These are phyloP conservation scores for Cadophora gregata DNA, from an alignment of 2,329 filamentous ascomycete species.

Conservation along the genomic window DNA sequence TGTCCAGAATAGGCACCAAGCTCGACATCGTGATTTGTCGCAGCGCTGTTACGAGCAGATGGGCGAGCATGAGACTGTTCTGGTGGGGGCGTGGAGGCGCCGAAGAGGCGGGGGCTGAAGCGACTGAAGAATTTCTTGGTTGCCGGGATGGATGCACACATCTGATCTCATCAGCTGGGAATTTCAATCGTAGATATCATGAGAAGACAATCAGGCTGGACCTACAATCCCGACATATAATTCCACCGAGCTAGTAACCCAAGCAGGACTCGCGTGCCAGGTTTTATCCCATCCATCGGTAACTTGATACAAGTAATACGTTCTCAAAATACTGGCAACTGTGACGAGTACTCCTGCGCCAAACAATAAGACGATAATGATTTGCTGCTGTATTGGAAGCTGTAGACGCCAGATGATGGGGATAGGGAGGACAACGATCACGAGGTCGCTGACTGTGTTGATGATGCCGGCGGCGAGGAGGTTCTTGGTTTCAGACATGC, in stretches of 20 bases:
- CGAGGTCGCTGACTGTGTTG: slow-evolving; percentile 63
- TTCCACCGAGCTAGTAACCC: slow-evolving; percentile 47
- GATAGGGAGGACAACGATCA: slow-evolving; percentile 58
- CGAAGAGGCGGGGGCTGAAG: slow-evolving; percentile 17
- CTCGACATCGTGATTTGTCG: background rate
- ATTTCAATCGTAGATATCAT: background rate
- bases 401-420: slow-evolving; percentile 52
- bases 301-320: slow-evolving; percentile 44
- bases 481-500: slow-evolving; percentile 57
- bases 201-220: background rate
- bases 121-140: slow-evolving; percentile 50
- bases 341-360: slow-evolving; percentile 54
- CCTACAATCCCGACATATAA: slow-evolving; percentile 48
- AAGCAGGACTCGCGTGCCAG: slow-evolving; percentile 46
- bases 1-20: background rate
- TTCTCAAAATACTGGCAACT: slow-evolving; percentile 47
- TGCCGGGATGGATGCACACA: slow-evolving; percentile 38
- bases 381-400: slow-evolving; percentile 54
- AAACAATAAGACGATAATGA: slow-evolving; percentile 54
- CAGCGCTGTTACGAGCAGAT: background rate
- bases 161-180: slow-evolving; percentile 12
- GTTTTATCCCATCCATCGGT: slow-evolving; percentile 43
- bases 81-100: background rate
- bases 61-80: background rate
- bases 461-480: slow-evolving; percentile 60